Percentiles rank a stretch among this genome's conserved stretches.
These are phyloP conservation scores for Chaetomiaceae sp. DNA, from an alignment of 2,329 filamentous ascomycete genomes.

Conservation along the genomic window DNA sequence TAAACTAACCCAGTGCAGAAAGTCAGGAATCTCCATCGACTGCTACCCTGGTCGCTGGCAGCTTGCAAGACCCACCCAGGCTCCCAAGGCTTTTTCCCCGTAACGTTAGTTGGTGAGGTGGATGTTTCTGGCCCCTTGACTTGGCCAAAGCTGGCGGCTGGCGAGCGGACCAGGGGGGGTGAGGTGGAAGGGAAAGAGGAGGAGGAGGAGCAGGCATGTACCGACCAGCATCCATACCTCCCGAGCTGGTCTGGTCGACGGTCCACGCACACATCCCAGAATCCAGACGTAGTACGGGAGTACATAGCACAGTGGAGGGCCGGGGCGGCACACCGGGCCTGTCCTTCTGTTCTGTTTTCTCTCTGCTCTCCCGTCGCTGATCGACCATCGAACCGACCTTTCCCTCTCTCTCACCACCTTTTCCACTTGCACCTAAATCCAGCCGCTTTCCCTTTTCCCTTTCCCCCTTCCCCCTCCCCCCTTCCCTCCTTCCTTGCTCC, in stretches of 20 bases:
- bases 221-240: not conserved
- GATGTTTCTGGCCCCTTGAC: constrained; percentile 21
- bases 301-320: constrained; percentile 16
- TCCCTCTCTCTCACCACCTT: constrained; percentile 25
- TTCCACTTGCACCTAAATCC: constrained; percentile 27
- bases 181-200: not conserved
- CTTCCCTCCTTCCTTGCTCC: constrained; percentile 13
- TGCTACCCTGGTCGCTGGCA: constrained; percentile 7
- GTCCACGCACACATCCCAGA: too few species aligned
- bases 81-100: constrained; percentile 23
- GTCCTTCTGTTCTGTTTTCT: constrained; percentile 19
- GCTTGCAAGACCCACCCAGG: constrained; percentile 1
- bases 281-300: too few species aligned
- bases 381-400: constrained; percentile 23
- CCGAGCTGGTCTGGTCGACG: too few species aligned
- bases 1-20: constrained; percentile 1
- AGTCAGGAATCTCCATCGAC: not conserved
- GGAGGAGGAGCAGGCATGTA: constrained; percentile 11
- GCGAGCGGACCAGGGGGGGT: constrained; percentile 17
- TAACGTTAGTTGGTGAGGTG: too few species aligned
- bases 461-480: constrained; percentile 32
- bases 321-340: constrained; percentile 25
- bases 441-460: constrained; percentile 33
- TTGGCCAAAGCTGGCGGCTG: constrained; percentile 19
- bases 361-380: constrained; percentile 22